These are phyloP conservation scores for Knoxdaviesia proteae DNA, from an alignment of 2,329 filamentous ascomycete species.

Conservation along the genomic window DNA sequence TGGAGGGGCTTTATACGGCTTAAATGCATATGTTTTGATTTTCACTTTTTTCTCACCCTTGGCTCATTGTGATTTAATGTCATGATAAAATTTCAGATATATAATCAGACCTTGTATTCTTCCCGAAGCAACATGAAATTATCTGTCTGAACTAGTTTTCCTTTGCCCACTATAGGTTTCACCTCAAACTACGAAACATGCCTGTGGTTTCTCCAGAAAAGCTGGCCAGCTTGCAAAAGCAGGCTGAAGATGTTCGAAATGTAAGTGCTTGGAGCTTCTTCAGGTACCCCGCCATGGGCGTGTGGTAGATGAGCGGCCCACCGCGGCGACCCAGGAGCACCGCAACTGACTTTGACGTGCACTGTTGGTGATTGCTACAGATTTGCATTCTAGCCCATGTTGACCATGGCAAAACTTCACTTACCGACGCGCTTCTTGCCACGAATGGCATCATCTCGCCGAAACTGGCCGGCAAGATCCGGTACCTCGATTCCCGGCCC, in stretches of 20 bases:
- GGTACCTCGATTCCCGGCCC: slow-evolving; percentile 86
- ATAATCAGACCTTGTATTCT: too few relatives aligned
- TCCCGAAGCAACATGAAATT: too few relatives aligned
- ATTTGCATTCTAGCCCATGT: slow-evolving; percentile 94
- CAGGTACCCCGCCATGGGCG: too few relatives aligned
- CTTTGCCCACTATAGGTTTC: too few relatives aligned
- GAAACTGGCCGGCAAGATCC: slow-evolving; percentile 91
- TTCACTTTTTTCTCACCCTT: too few relatives aligned
- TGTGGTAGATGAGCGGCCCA: too few relatives aligned
- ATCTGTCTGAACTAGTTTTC: too few relatives aligned
- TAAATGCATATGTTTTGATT: too few relatives aligned
- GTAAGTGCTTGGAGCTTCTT: slow-evolving; percentile 25
- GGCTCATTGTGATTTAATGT: too few relatives aligned
- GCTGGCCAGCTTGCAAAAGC: slow-evolving; percentile 72
- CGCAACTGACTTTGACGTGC: slow-evolving; percentile 3
- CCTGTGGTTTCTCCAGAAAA: slow-evolving; percentile 81
- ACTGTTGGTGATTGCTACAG: slow-evolving; percentile 17
- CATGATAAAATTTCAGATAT: too few relatives aligned
- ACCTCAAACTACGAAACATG: slow-evolving; percentile 29
- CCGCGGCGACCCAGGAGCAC: background rate
- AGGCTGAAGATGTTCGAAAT: slow-evolving; percentile 80
- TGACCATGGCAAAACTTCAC: slow-evolving; percentile 94
- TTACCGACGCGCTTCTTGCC: slow-evolving; percentile 87
- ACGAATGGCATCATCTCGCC: slow-evolving; percentile 99
- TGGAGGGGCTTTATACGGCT: too few relatives aligned